Conservation (phyloP, 371 early-diverging fungal species). For the Saksenaea oblongispora region DNA sequence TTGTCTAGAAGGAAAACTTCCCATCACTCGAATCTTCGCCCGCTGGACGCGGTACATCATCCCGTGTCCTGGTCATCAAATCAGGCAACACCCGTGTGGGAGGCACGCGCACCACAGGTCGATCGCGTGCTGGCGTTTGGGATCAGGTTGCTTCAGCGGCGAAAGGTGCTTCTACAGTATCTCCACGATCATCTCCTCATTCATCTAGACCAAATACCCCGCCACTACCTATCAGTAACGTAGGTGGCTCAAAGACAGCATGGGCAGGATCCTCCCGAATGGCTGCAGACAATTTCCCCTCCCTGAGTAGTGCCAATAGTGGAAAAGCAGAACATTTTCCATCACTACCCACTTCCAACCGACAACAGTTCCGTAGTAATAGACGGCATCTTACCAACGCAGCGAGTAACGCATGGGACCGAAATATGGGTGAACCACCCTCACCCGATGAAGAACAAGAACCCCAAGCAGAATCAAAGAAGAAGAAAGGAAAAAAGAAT, state of each 20-base stretch:
- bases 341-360: slow-evolving; percentile 41
- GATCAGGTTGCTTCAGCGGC: slow-evolving; percentile 49
- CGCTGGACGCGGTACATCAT: slow-evolving; percentile 8
- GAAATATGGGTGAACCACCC: slow-evolving; percentile 9
- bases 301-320: slow-evolving; percentile 12
- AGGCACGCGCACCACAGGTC: slow-evolving; percentile 25
- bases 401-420: slow-evolving; percentile 23
- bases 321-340: slow-evolving; percentile 30
- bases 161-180: slow-evolving; percentile 23
- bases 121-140: slow-evolving; percentile 47
- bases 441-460: slow-evolving; percentile 11
- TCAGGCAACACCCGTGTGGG: slow-evolving; percentile 49
- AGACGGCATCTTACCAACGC: slow-evolving; percentile 22
- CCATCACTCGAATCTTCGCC: slow-evolving; percentile 24
- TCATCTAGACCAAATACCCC: slow-evolving; percentile 49
- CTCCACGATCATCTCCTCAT: slow-evolving; percentile 32
- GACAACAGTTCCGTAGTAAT: slow-evolving; percentile 33
- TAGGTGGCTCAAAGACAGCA: slow-evolving; percentile 17
- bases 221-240: background rate
- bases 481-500: slow-evolving; percentile 60
- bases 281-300: slow-evolving; percentile 21
- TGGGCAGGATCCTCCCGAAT: slow-evolving; percentile 15
- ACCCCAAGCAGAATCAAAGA: slow-evolving; percentile 11
- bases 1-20: slow-evolving; percentile 26
- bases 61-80: slow-evolving; percentile 52